Evolutionary conservation across 2,329 filamentous ascomycete genomes (phyloP), one percentile per base, ranked within the genome.

Genomic region (Conoideocrella luteorostrata): DNA sequence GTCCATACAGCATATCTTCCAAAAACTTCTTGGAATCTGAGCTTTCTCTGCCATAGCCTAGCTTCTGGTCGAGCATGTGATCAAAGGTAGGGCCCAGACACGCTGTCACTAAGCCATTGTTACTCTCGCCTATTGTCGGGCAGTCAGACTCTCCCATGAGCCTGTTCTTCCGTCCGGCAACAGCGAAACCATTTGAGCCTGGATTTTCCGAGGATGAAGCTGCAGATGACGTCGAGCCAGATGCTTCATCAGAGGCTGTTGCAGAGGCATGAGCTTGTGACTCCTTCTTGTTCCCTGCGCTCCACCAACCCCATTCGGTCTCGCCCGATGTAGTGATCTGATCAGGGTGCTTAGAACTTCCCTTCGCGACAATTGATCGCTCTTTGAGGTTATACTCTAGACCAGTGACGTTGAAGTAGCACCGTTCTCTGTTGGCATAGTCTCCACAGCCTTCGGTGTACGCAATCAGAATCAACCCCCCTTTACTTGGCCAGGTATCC

Each of bases 351-450:
- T 37, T 44, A 5, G 53, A n/a, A 21, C 43, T 46, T 24, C 56
- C 56, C 4, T 20, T 32, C 5, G 53, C 58, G 20, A 52, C 22
- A 20, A 57, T 44, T 2, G 41, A 41, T 1, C 50, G 43, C 1
- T 49, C 42, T 3, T 49, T 28, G 6, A 43, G 36, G 5, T 55
- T 39, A 20, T 51, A 47, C 1, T 47, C 43, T 3, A 61, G 22
- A 7, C 39, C 41, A 5, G 43, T 51, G 29, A 52, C 56, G 15
- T 53, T 46, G 45, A 61, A 62, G 40, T 55, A 63, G 51, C 59
- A 62, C 13, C 60, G 47, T 18, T 62, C 52, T 21, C 52, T 53
- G 7, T 49, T 47, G 10, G 43, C 43, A n/a, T 53, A 52, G 36
- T 50, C 53, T 9, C 55, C 55, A 37, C 59, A 61, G 21, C 56